phyloP scores from a whole-genome alignment of 441 rosid genomes.

The Syzygium syzygioides region DNA sequence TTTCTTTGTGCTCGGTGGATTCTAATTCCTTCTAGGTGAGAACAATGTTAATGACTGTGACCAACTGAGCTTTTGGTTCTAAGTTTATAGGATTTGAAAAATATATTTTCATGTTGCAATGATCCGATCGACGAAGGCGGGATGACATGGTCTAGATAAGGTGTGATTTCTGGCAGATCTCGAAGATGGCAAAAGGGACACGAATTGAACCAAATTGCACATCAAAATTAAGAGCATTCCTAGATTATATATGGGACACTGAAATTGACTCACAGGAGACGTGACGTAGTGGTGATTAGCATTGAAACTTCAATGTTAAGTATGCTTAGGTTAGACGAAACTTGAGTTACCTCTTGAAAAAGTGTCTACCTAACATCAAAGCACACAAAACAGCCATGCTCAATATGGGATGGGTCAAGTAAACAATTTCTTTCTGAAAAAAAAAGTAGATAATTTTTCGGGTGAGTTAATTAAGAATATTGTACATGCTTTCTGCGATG shows the following conservation, averaged over 20 bases:
- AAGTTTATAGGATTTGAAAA: not conserved
- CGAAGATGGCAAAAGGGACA: not conserved
- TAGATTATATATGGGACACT: not conserved
- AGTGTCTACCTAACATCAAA: not conserved
- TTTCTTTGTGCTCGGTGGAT: not conserved
- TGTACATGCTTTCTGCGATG: no score
- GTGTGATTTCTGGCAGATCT: not conserved
- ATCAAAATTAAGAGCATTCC: not conserved
- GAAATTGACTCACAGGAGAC: not conserved
- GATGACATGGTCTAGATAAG: not conserved
- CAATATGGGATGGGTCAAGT: not conserved
- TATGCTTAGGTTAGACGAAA: no score
- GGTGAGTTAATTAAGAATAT: not conserved
- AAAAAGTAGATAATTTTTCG: not conserved
- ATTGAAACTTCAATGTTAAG: not conserved
- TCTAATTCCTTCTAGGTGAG: not conserved
- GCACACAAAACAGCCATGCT: not conserved
- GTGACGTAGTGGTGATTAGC: accelerated
- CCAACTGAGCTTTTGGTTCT: not conserved
- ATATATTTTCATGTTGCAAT: not conserved
- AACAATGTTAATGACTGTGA: not conserved
- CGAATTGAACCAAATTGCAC: not conserved
- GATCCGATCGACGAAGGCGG: accelerated
- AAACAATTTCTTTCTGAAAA: no score
- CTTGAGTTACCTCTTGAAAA: no score